phyloP scores from a whole-genome alignment of 768 basidiomycete genomes.

The Calocera cornea region DNA sequence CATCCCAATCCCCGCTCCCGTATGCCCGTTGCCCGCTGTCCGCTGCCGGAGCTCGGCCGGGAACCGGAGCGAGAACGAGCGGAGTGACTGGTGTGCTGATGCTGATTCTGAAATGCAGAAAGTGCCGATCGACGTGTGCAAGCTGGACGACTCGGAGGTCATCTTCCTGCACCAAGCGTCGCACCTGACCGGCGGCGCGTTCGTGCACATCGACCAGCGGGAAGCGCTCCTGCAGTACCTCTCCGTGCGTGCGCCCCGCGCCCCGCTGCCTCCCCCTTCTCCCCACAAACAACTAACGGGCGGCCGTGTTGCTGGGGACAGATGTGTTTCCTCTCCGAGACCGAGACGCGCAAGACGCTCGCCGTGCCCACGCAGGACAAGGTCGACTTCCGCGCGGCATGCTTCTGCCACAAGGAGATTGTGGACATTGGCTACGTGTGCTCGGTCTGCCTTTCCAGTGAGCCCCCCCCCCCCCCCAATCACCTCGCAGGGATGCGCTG shows the following conservation, averaged over 20 bases:
- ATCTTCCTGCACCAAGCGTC: conserved; percentile 97
- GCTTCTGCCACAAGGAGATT: conserved; percentile 96
- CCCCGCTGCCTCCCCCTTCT: conserved; percentile 6
- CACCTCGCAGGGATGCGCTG: not conserved
- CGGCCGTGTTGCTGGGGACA: conserved; percentile 22
- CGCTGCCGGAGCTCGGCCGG: no score
- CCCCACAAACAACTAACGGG: not conserved
- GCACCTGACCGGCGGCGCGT: conserved; percentile 88
- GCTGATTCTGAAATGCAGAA: no score
- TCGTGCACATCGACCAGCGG: conserved; percentile 67
- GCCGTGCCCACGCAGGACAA: conserved; percentile 85
- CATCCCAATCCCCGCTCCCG: no score
- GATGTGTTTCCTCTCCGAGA: conserved; percentile 73
- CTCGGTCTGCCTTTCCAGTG: conserved; percentile 95
- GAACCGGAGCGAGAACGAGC: no score
- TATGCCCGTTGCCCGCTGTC: no score
- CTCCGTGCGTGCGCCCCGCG: conserved; percentile 37
- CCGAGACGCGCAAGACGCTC: conserved; percentile 58
- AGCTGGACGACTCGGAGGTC: conserved; percentile 74
- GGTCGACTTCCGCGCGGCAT: conserved; percentile 93
- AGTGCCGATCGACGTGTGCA: conserved; percentile 93
- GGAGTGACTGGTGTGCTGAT: no score
- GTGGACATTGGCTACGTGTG: conserved; percentile 96
- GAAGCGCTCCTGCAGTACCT: conserved; percentile 88
- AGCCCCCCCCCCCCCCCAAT: conserved; percentile 21